Conservation (phyloP, 2,329 filamentous ascomycete species). For the Macrophomina pseudophaseolina region DNA sequence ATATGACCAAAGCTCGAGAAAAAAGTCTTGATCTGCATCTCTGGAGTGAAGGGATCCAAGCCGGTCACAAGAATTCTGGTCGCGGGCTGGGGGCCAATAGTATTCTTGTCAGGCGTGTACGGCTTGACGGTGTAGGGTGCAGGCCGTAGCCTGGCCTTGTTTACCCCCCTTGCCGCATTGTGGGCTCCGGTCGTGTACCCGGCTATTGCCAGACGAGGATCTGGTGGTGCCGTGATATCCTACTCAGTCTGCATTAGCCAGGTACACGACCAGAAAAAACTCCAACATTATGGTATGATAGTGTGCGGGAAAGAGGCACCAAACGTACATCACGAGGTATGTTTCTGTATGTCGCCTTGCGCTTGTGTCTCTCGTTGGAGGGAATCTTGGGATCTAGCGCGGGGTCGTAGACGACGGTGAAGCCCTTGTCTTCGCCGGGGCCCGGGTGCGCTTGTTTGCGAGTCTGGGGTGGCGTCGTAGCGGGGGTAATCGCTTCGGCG, state of each 20-base stretch:
- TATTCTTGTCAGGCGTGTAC: constrained; percentile 84
- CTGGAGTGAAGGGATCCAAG: constrained; percentile 88
- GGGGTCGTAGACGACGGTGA: constrained; percentile 67
- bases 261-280: constrained; percentile 28
- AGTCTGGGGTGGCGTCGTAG: constrained; percentile 49
- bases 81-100: constrained; percentile 85
- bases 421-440: constrained; percentile 60
- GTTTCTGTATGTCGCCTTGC: constrained; percentile 37
- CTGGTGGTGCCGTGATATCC: constrained; percentile 65
- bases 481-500: constrained; percentile 52
- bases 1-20: constrained; percentile 88
- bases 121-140: constrained; percentile 80
- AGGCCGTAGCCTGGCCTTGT: constrained; percentile 71
- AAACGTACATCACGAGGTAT: constrained; percentile 27
- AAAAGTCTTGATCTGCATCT: constrained; percentile 75
- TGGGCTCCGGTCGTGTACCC: constrained; percentile 62
- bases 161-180: constrained; percentile 29
- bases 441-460: constrained; percentile 56
- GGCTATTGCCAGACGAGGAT: constrained; percentile 76
- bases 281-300: constrained; percentile 26
- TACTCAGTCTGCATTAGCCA: constrained; percentile 28
- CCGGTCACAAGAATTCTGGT: constrained; percentile 92
- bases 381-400: constrained; percentile 63
- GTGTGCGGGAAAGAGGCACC: constrained; percentile 23
- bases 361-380: constrained; percentile 56